These are phyloP conservation scores for Albugo laibachii DNA, from an alignment of 352 stramenopile species.

Conservation along the genomic window DNA sequence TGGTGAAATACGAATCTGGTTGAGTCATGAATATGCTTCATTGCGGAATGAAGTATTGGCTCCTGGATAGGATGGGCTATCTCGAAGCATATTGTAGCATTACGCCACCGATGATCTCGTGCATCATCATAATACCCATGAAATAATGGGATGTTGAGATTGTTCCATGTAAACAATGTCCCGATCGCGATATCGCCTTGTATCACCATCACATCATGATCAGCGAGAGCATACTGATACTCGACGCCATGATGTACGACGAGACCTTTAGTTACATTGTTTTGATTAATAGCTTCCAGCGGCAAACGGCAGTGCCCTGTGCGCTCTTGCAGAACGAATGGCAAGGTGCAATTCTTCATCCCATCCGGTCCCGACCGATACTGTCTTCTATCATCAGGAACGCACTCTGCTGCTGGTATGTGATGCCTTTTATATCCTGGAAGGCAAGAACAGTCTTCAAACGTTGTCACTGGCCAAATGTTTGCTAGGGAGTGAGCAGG, in stretches of 20 bases:
- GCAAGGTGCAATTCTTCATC: slow-evolving; percentile 16
- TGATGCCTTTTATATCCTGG: slow-evolving; percentile 19
- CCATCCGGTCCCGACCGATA: slow-evolving; percentile 17
- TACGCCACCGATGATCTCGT: slow-evolving; percentile 46
- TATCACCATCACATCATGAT: slow-evolving; percentile 55
- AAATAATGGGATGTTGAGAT: slow-evolving; percentile 9
- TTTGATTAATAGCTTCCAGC: slow-evolving; percentile 26
- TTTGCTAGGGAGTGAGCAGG: slow-evolving; percentile 24
- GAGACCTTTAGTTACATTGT: slow-evolving; percentile 5
- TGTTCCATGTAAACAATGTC: slow-evolving; percentile 20
- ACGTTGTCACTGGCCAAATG: slow-evolving; percentile 18
- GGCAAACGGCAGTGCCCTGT: slow-evolving; percentile 39
- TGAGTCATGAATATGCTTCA: slow-evolving; percentile 31
- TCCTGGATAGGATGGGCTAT: slow-evolving; percentile 24
- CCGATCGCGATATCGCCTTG: slow-evolving; percentile 62
- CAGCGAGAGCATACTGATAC: slow-evolving; percentile 58
- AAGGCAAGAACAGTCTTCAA: slow-evolving; percentile 24
- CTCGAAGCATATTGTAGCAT: slow-evolving; percentile 45
- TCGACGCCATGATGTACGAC: slow-evolving; percentile 62
- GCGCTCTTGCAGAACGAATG: slow-evolving; percentile 19
- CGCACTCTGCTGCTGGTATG: slow-evolving; percentile 1
- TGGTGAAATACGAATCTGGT: slow-evolving; percentile 45
- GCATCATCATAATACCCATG: slow-evolving; percentile 72
- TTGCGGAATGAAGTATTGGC: slow-evolving; percentile 9
- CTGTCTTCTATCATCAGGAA: too few species aligned